Evolutionary conservation across 2,329 filamentous ascomycete genomes (phyloP).

Genomic region (Plectosphaerella cucumerina): DNA sequence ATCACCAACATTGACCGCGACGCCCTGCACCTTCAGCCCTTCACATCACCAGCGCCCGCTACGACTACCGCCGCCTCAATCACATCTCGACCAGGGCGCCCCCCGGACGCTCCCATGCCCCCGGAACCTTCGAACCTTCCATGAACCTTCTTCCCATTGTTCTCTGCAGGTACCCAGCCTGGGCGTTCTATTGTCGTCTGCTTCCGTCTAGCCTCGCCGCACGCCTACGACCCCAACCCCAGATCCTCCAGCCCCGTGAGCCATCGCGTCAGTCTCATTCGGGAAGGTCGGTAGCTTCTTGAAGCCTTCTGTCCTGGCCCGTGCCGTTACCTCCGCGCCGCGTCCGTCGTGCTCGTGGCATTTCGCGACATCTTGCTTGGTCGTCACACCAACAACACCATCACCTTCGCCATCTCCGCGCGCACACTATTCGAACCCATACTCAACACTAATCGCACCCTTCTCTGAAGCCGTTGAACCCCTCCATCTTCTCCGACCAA

Average conservation of each 20-base stretch:
- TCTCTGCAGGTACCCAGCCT: neutral
- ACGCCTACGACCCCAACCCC: neutral
- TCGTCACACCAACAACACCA: too few relatives aligned
- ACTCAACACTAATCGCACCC: too few relatives aligned
- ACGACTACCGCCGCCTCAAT: neutral
- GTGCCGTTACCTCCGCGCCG: too few relatives aligned
- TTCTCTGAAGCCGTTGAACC: too few relatives aligned
- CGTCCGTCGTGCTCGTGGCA: too few relatives aligned
- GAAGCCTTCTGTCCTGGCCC: too few relatives aligned
- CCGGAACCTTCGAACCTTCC: neutral
- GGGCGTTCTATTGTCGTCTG: neutral
- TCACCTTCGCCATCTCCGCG: too few relatives aligned
- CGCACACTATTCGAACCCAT: too few relatives aligned
- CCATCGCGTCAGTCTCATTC: neutral
- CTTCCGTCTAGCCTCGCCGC: slow-evolving; percentile 1
- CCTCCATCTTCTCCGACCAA: too few relatives aligned
- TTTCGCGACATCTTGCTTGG: too few relatives aligned
- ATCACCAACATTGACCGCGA: neutral
- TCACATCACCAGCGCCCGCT: neutral
- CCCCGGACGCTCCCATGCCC: neutral
- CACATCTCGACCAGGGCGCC: neutral
- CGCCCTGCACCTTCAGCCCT: neutral
- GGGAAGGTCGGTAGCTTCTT: neutral
- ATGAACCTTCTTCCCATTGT: neutral
- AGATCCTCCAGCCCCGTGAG: neutral